Base-by-base conservation (phyloP, 2,329 filamentous ascomycete genomes). In the Teratosphaeria pseudoeucalypti region DNA sequence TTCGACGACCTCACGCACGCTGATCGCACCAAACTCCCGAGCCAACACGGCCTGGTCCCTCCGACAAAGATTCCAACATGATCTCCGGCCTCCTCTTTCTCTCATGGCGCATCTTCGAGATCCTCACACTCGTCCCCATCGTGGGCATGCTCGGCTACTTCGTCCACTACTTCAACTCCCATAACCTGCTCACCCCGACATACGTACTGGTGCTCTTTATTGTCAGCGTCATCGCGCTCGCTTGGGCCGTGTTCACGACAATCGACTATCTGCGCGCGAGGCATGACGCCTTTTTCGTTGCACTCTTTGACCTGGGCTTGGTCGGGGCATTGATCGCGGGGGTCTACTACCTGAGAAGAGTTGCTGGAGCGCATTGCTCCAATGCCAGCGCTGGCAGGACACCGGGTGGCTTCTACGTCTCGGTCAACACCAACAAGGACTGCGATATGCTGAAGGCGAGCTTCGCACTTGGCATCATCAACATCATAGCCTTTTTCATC, bases 381-480 rank as follows among this genome's bases (percentile, higher is more conserved):
- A 74, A 78, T 71, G 81, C 90, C 72, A 69, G 70, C 11, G 63
- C 64, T 2, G 65, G 68, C 71, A 82, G 57, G 23, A 57, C 23
- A 9, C 37, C 47, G 6, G 59, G 60, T 11, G 57, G 56, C 26
- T 52, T 59, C 14, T 63, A 62, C 58, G 52, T 68, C 57, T 66
- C 65, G 47, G 53, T 67, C 34, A 79, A 81, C 57, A 74, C 85
- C 43, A 81, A 89, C 74, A 92, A 92, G 80, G 84, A 85, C 5
- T 97, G 92, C 76, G 83, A 87, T 56, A 94, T 96, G 90, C 83
- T 96, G 70, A 97, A 96, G 82, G 88, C 92, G 0, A 82, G 80
- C 65, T 97, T 90, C 76, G 92, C 90, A 2, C 86, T 96, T 66
- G 90, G 84, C 55, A 96, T 97, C 73, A 95, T 96, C 81, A 89